These are phyloP conservation scores for Russula earlei DNA, from an alignment of 768 basidiomycete species.

Conservation along the genomic window DNA sequence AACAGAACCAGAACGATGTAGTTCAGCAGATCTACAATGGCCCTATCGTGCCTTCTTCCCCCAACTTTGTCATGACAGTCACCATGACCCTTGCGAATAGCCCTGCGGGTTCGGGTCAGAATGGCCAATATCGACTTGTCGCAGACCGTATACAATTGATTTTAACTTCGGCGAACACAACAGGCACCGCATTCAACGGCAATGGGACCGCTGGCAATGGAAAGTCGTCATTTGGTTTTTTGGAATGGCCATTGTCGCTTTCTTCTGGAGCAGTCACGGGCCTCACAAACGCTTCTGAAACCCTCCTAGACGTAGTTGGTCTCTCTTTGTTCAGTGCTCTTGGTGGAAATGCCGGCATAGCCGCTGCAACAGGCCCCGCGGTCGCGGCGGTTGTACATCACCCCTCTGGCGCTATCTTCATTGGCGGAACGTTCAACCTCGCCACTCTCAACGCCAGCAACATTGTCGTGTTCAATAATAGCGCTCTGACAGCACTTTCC, in stretches of 20 bases:
- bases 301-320: conserved; percentile 53
- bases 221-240: conserved; percentile 67
- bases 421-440: conserved; percentile 71
- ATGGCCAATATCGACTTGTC: conserved; percentile 69
- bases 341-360: conserved; percentile 36
- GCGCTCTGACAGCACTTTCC: conserved; percentile 42
- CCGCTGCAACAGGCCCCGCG: conserved; percentile 30
- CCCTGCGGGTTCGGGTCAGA: conserved; percentile 53
- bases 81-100: conserved; percentile 60
- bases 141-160: conserved; percentile 80
- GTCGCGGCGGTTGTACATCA: conserved; percentile 56
- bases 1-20: conserved; percentile 60
- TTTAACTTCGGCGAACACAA: conserved; percentile 49
- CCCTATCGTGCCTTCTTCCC: conserved; percentile 65
- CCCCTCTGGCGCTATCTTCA: conserved; percentile 52
- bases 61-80: conserved; percentile 64
- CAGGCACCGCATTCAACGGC: conserved; percentile 26
- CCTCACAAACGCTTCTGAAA: conserved; percentile 62
- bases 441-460: conserved; percentile 52
- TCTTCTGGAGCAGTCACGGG: conserved; percentile 37
- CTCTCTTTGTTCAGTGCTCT: conserved; percentile 51
- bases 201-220: conserved; percentile 28
- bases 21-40: conserved; percentile 66
- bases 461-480: conserved; percentile 60
- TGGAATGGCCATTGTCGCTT: conserved; percentile 68